Percentiles rank a stretch among this genome's conserved stretches.
phyloP scores from a whole-genome alignment of 169 alveolate species.

The Cryptosporidium bovis region DNA sequence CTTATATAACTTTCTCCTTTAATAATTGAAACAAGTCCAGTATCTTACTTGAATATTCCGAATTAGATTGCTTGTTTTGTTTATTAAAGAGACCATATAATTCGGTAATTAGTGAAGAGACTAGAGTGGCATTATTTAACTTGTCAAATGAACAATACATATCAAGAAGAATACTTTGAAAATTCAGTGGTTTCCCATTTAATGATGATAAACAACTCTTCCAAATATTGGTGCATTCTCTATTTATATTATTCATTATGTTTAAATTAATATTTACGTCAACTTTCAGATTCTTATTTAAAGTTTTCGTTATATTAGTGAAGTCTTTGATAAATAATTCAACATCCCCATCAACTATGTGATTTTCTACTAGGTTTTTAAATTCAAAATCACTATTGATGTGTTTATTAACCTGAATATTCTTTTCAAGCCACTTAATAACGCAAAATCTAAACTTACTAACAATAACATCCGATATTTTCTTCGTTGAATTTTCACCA shows the following conservation, averaged over 20 bases:
- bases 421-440: conserved; percentile 1
- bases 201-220: background rate
- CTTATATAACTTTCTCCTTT: too few species aligned
- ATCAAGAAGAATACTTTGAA: conserved; percentile 24
- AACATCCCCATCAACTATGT: background rate
- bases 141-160: conserved; percentile 17
- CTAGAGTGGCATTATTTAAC: background rate
- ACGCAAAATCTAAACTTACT: background rate
- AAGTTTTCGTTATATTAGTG: conserved; percentile 22
- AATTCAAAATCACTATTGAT: background rate
- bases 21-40: too few species aligned
- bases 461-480: conserved; percentile 1
- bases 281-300: conserved; percentile 27
- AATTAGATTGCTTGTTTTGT: too few species aligned
- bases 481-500: background rate
- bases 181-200: conserved; percentile 1
- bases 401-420: background rate
- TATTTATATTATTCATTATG: conserved; percentile 1
- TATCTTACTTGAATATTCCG: too few species aligned
- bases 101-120: too few species aligned
- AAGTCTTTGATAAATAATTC: conserved; percentile 31
- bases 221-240: conserved; percentile 7
- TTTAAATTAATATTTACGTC: background rate
- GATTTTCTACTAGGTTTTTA: background rate
- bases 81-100: too few species aligned